Evolutionary conservation across 116 monocot genomes (phyloP), one percentile per base, ranked within the genome.

Genomic region (Zostera marina): DNA sequence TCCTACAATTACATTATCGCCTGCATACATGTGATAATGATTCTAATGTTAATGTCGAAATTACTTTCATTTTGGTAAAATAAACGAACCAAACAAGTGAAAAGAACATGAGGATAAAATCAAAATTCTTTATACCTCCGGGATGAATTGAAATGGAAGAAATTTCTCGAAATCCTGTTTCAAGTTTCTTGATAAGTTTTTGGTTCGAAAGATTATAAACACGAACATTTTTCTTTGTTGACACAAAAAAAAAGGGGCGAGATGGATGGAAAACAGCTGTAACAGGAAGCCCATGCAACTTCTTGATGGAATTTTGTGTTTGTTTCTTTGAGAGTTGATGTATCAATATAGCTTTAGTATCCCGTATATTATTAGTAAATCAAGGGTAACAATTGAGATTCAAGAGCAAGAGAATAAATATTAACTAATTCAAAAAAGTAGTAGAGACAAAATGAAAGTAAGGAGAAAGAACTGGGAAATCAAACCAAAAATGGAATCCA

Each of bases 1-100:
- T 53, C 96, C 96, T 22, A 89, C 90, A 76, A 96, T 85, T 41
- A 96, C 68, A 85, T 96, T 88, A 54, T 89, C 90, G 73, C 96
- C 92, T 92, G 75, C 23, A 59, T 5, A 62, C 8, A 53, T 13
- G 14, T 7, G 2, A 12, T 19, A 41, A 1, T 16, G 47, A 6
- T 13, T 24, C 24, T 1, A 56, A 12, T 56, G 32, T 40, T 56
- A 39, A 56, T 39, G 38, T n/a, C 25, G 17, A 21, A 14, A 48
- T 6, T 38, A 44, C 21, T 57, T 58, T 16, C 5, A 64, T 60
- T 25, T 26, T 40, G 25, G 40, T 13, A 52, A 24, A 61, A 54
- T 12, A 54, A 9, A 54, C 26, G 3, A 1, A 22, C 5, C 12
- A 1, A 38, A n/a, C 14, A 15, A 24, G 14, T 38, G 15, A 14